Conservation (phyloP, 805 yeast species). For the Sugiyamaella chiloensis region DNA sequence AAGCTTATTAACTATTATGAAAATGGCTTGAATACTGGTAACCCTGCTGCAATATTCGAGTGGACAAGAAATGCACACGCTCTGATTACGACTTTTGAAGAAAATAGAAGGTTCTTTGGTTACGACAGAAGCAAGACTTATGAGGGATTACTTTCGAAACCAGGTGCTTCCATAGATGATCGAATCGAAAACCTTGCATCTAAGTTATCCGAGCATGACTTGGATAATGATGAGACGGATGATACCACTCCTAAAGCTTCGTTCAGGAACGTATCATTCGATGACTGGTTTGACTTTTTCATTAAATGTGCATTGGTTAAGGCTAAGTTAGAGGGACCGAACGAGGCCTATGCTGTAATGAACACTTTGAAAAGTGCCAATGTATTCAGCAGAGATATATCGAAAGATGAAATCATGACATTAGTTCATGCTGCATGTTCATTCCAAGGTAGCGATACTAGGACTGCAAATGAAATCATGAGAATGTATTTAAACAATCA, state of each 20-base stretch:
- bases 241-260: conserved; percentile 35
- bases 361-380: conserved; percentile 74
- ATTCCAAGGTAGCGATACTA: conserved; percentile 48
- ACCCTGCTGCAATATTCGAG: conserved; percentile 59
- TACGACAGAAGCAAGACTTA: conserved; percentile 68
- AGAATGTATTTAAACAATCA: conserved; percentile 62
- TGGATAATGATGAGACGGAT: conserved; percentile 33
- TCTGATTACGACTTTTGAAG: conserved; percentile 75
- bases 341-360: conserved; percentile 65
- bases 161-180: conserved; percentile 66
- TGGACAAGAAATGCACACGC: conserved; percentile 87
- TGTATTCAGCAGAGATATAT: conserved; percentile 68
- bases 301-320: conserved; percentile 72
- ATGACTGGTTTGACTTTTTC: conserved; percentile 81
- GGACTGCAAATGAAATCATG: conserved; percentile 52
- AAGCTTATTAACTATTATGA: conserved; percentile 53
- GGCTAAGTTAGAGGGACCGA: conserved; percentile 55
- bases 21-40: conserved; percentile 47
- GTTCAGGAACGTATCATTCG: conserved; percentile 73
- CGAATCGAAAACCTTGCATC: conserved; percentile 28
- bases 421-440: conserved; percentile 66
- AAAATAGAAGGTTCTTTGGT: conserved; percentile 75
- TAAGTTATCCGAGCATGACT: conserved; percentile 28
- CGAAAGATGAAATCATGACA: conserved; percentile 55
- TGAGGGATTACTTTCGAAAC: conserved; percentile 47